Evolutionary conservation across 108 stramenopile genomes (phyloP), one percentile per base, ranked within the genome.

Genomic region (Skeletonema menzelii): DNA sequence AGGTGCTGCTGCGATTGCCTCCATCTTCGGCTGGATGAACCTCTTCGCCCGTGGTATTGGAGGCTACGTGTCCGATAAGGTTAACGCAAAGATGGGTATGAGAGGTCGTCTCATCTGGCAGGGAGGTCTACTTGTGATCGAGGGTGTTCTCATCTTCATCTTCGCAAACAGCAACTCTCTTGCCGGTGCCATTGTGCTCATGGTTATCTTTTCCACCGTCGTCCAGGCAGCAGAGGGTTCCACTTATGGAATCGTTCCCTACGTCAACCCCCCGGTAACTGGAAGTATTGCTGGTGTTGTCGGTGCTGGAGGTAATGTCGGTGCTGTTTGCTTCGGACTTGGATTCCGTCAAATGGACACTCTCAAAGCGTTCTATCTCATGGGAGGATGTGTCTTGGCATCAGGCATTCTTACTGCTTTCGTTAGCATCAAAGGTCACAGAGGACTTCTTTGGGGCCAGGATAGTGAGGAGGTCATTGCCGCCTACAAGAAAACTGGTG

Each of bases 151-250:
- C 38, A 76, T 95, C 13, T 55, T 91, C 49, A 46, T 88, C 68
- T 95, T 95, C 72, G 84, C 90, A 57, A 57, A 71, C 53, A 76
- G 76, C 56, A 67, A 63, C 31, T 59, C 57, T 2, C 65, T 92
- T 15, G 85, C 66, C 11, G 76, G 56, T 31, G 82, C 94, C 35
- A 90, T 95, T 71, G 60, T 72, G 20, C 31, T 82, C 67, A 87
- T 95, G 83, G 72, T 89, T 19, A 73, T 84, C 80, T 95, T 95
- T 74, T 90, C 89, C 27, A 27, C 88, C 15, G 88, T 78, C 59
- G 91, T 93, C 14, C 94, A 95, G 73, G 85, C 78, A 34, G 90
- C 91, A 15, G 90, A 93, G 72, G 94, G 94, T 28, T 61, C 89
- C 20, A 79, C 88, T 0, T 95, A 82, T 56, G 88, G 85, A 31